Evolutionary conservation across 2,329 filamentous ascomycete species (phyloP).

Genomic region (Penicillium janthinellum): DNA sequence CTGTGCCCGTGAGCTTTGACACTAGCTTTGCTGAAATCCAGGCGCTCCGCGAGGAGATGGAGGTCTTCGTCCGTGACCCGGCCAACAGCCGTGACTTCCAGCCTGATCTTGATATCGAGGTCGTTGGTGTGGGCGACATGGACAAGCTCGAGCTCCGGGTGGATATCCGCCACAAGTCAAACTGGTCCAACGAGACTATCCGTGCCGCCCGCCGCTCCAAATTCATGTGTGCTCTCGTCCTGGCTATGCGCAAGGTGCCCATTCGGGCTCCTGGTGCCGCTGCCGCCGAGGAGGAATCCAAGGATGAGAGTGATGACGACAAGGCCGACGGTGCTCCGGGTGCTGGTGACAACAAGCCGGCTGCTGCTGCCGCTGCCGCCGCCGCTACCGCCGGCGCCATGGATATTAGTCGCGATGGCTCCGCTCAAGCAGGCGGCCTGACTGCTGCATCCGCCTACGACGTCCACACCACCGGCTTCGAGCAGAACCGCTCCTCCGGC

Average conservation of each 20-base stretch:
- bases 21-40: conserved; percentile 90
- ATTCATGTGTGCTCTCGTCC: conserved; percentile 91
- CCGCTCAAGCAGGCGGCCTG: background rate
- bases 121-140: conserved; percentile 77
- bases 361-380: conserved; percentile 6
- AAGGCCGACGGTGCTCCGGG: conserved; percentile 8
- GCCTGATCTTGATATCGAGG: conserved; percentile 75
- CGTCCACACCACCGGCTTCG: conserved; percentile 35
- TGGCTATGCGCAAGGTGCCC: conserved; percentile 82
- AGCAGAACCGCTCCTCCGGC: conserved; percentile 28
- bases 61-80: conserved; percentile 76
- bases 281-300: conserved; percentile 50
- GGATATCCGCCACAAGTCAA: conserved; percentile 88
- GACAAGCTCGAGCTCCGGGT: conserved; percentile 84
- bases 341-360: conserved; percentile 24
- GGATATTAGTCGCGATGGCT: conserved; percentile 1
- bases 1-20: conserved; percentile 79
- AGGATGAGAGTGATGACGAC: conserved; percentile 61
- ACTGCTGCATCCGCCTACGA: conserved; percentile 18
- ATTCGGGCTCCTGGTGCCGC: conserved; percentile 81
- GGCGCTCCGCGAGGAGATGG: conserved; percentile 79
- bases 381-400: conserved; percentile 4
- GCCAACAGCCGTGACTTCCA: conserved; percentile 93
- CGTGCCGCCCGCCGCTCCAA: conserved; percentile 83
- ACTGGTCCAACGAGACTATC: conserved; percentile 84